Base-by-base conservation (phyloP, 495 filamentous ascomycete genomes). In the Ramalina peruviana region DNA sequence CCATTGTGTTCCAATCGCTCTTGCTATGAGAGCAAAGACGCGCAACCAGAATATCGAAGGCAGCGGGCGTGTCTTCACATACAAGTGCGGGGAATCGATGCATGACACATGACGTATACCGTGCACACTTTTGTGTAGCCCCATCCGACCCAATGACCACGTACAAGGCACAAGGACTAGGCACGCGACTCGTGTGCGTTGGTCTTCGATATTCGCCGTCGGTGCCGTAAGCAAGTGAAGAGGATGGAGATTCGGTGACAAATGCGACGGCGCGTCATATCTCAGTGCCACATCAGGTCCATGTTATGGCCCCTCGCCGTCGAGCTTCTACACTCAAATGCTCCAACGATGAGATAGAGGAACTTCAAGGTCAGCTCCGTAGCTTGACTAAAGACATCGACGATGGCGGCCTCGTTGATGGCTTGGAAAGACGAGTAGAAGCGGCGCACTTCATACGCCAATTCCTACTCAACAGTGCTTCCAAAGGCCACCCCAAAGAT, bases 401-500 rank as follows among this genome's bases (percentile, higher is more conserved):
- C 19, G 16, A 44, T 25, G 40, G 15, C 12, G 36, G 21, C 4
- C 19, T 17, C n/a, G 7, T 36, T n/a, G 27, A 52, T 36, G 40
- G 19, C 4, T 3, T 57, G 27, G 48, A 57, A 17, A 37, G 6
- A 15, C 39, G n/a, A 6, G 21, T 60, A 16, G 40, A 52, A 23
- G 48, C 53, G 4, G 58, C 42, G 19, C 58, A 60, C 41, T 27
- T 40, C 19, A 53, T 81, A 40, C 74, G 76, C 44, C 78, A 81
- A 59, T 67, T 72, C 12, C 67, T 81, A 30, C 72, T 80, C 48
- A 76, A 79, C 25, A 65, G 61, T 49, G 63, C 67, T 41, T 60
- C 60, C 19, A 66, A 67, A 16, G 60, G 62, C 36, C 67, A 70
- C 42, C 65, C 69, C 16, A 76, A 84, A 67, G 89, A 95, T 67